Base-by-base conservation (phyloP, 148 eudicot genomes). In the Persicaria tinctoria region DNA sequence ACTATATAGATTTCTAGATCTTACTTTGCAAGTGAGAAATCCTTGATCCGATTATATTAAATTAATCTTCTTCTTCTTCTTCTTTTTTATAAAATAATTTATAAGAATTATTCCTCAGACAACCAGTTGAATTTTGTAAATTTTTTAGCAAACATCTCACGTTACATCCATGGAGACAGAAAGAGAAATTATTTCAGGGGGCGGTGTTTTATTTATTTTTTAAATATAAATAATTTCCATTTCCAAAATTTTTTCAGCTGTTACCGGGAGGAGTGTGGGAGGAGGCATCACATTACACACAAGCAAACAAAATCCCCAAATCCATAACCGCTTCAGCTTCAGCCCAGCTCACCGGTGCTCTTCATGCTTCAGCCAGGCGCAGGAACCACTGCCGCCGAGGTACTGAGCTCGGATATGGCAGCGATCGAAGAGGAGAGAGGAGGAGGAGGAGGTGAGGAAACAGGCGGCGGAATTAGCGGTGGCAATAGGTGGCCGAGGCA, bases 401-500 rank as follows among this genome's bases (percentile, higher is more conserved):
- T 38, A 71, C 27, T 11, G 5, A 47, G 55, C 44, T 20, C 41
- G 54, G 74, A 71, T 46, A 71, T 71, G 53, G 54, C 32, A 5
- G 55, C 54, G 54, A 71, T 46, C 51, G 74, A 55, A 0, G 74
- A 71, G 8, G 54, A 71, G 18, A 20, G 54, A 8, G 74, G 14
- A 18, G 73, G 73, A 46, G 73, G 73, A 5, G 47, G 18, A 20
- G 18, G 16, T 20, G 46, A 66, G 13, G 70, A 66, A 27, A 32
- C 41, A 14, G 51, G 72, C 20, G 48, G 48, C 76, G 48, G 86
- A 72, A 13, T 76, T 77, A 18, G 85, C 2, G 89, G 86, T 14
- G 97, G 97, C 13, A 95, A 90, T 84, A 87, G 99, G 85, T 95
- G 99, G 99, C 99, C 99, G 1, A 73, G 91, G 44, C 92, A 92